Percentiles rank a stretch among this genome's conserved stretches.
These are phyloP conservation scores for Mrakia frigida DNA, from an alignment of 768 basidiomycete genomes.

Conservation along the genomic window DNA sequence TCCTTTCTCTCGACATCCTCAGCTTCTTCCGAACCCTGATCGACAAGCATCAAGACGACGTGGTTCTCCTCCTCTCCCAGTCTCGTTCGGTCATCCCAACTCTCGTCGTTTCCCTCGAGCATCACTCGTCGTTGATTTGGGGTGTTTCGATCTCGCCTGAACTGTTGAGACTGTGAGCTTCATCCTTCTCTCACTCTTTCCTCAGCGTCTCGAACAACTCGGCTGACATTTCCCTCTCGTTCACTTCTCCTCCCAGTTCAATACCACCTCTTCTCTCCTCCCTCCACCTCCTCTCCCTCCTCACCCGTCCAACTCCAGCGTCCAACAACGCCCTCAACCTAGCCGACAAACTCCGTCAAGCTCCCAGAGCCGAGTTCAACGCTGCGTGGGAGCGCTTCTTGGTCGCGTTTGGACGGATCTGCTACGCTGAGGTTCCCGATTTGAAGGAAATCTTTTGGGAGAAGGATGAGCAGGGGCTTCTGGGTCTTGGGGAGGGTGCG, in stretches of 20 bases:
- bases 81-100: slow-evolving; percentile 37
- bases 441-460: slow-evolving; percentile 27
- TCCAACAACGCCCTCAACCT: slow-evolving; percentile 17
- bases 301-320: slow-evolving; percentile 32
- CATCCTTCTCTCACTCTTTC: neutral
- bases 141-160: slow-evolving; percentile 33
- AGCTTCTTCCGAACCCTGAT: slow-evolving; percentile 36
- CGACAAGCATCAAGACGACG: slow-evolving; percentile 38
- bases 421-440: slow-evolving; percentile 37
- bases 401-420: slow-evolving; percentile 38
- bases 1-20: slow-evolving; percentile 33
- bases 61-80: slow-evolving; percentile 37
- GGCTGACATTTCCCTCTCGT: slow-evolving; percentile 19
- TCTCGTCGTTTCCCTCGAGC: slow-evolving; percentile 36
- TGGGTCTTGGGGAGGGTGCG: neutral
- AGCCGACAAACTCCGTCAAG: slow-evolving; percentile 24
- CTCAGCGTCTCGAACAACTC: neutral
- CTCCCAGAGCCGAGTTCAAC: slow-evolving; percentile 37
- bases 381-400: slow-evolving; percentile 40
- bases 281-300: slow-evolving; percentile 36
- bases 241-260: neutral
- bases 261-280: slow-evolving; percentile 33
- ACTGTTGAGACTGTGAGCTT: slow-evolving; percentile 32
- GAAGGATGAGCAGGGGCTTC: neutral
- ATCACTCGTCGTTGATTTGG: slow-evolving; percentile 37